Conservation (phyloP, 2,329 filamentous ascomycete species). For the Alternaria longipes region DNA sequence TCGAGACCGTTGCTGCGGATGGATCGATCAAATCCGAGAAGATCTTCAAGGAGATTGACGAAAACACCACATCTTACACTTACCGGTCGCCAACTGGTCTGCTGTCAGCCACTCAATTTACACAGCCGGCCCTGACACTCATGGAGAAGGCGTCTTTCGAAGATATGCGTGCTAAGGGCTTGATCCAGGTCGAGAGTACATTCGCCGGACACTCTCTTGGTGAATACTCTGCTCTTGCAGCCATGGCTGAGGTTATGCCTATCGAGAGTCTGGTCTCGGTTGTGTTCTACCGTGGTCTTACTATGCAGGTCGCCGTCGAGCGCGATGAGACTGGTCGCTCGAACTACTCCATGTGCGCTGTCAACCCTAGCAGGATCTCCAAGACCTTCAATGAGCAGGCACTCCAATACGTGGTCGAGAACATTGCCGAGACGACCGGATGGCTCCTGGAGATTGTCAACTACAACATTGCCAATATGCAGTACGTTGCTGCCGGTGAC, state of each 20-base stretch:
- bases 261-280: constrained; percentile 98
- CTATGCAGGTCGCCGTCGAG: constrained; percentile 99
- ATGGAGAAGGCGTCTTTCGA: constrained; percentile 99
- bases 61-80: constrained; percentile 93
- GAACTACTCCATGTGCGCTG: constrained; percentile 99
- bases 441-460: constrained; percentile 99
- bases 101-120: constrained; percentile 97
- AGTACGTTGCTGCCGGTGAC: constrained; percentile 74
- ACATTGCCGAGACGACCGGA: constrained; percentile 89
- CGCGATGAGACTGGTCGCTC: constrained; percentile 91
- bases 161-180: constrained; percentile 96
- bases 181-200: constrained; percentile 94
- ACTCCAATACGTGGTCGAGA: constrained; percentile 94
- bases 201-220: constrained; percentile 98
- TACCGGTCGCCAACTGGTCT: constrained; percentile 95
- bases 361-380: constrained; percentile 97
- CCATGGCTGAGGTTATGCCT: constrained; percentile 98
- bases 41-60: constrained; percentile 98
- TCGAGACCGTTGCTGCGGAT: constrained; percentile 94
- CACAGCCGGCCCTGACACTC: constrained; percentile 92
- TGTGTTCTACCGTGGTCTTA: constrained; percentile 98
- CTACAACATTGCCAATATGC: constrained; percentile 79
- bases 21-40: constrained; percentile 97
- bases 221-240: constrained; percentile 96
- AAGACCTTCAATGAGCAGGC: constrained; percentile 99